Percentiles rank a stretch among this genome's conserved stretches.
Conservation (phyloP, 164 flowering plant genomes). For the Macadamia integrifolia region DNA sequence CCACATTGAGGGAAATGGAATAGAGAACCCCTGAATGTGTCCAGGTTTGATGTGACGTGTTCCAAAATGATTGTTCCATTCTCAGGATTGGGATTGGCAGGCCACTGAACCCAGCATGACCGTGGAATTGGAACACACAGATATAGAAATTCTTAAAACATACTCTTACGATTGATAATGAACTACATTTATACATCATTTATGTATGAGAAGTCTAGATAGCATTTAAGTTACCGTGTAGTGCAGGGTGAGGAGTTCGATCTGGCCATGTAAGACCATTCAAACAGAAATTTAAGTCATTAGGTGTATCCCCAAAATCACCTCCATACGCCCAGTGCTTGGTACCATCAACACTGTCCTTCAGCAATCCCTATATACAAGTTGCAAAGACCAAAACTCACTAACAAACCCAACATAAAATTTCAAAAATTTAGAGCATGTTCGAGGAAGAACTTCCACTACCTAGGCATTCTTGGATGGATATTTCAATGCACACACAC, state of each 20-base stretch:
- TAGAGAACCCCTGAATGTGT: no score
- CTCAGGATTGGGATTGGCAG: no score
- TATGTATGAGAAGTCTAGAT: neutral
- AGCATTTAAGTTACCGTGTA: constrained; percentile 49
- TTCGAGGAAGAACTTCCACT: neutral
- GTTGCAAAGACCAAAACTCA: neutral
- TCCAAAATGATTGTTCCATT: no score
- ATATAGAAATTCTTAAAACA: no score
- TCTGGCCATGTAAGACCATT: constrained; percentile 93
- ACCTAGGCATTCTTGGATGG: neutral
- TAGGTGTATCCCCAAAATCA: constrained; percentile 90
- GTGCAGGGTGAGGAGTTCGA: constrained; percentile 89
- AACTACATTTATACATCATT: neutral
- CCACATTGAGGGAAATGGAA: no score
- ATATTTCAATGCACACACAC: neutral
- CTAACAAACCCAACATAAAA: neutral
- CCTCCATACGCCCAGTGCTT: constrained; percentile 99
- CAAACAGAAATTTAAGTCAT: constrained; percentile 89
- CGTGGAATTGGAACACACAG: no score
- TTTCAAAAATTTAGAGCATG: no score
- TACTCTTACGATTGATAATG: no score
- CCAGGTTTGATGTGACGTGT: no score
- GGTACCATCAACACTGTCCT: constrained; percentile 50
- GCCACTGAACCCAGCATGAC: no score
- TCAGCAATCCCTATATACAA: constrained; percentile 57